Conservation (phyloP, 192 early-diverging fungal genomes). For the Podila minutissima region DNA sequence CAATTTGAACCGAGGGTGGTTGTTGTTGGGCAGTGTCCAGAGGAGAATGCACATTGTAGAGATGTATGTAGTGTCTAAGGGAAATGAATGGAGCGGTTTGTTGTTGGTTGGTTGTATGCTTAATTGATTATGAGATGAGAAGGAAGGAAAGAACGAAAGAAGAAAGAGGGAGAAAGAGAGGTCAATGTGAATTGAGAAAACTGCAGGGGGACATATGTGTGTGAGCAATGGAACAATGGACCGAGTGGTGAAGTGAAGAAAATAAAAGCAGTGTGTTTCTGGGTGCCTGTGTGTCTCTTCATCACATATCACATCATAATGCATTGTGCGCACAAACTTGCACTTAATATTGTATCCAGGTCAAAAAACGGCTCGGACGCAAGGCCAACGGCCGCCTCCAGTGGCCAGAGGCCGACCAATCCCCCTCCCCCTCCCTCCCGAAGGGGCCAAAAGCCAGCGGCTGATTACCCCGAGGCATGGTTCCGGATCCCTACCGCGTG, state of each 20-base stretch:
- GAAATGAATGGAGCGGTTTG: neutral
- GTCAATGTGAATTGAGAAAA: neutral
- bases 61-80: neutral
- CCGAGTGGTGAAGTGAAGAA: neutral
- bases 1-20: conserved; percentile 52
- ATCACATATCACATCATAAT: no score
- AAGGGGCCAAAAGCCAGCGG: no score
- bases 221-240: neutral
- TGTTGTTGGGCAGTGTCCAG: conserved; percentile 44
- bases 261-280: no score
- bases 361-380: no score
- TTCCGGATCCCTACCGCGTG: no score
- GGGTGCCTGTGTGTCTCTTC: no score
- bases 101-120: neutral
- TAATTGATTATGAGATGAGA: neutral
- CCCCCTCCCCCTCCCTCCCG: no score
- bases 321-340: no score
- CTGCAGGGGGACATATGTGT: neutral
- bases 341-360: no score
- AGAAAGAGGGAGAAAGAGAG: neutral
- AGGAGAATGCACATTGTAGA: conserved; percentile 45
- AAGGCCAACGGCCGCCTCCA: no score
- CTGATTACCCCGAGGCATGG: no score
- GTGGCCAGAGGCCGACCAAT: no score
- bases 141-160: neutral